Percentiles rank a stretch among this genome's conserved stretches.
These are phyloP conservation scores for Ophioceras dolichostomum DNA, from an alignment of 2,329 filamentous ascomycete genomes.

Conservation along the genomic window DNA sequence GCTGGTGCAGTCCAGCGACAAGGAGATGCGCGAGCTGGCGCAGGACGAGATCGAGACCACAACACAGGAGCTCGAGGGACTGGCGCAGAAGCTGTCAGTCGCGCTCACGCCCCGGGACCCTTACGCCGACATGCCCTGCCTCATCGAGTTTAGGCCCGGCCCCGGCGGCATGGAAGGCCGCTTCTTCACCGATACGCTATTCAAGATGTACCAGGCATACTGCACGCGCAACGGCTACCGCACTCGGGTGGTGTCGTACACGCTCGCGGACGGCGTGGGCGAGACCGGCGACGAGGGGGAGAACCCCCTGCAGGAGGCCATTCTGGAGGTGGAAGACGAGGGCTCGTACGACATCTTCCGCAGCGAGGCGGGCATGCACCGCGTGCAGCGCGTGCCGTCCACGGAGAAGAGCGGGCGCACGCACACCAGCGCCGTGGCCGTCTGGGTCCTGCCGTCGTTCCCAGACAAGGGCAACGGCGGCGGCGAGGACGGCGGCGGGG, in stretches of 20 bases:
- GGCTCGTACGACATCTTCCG: slow-evolving; percentile 75
- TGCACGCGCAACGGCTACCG: slow-evolving; percentile 59
- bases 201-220: slow-evolving; percentile 74
- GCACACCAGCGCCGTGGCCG: slow-evolving; percentile 84
- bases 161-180: slow-evolving; percentile 86
- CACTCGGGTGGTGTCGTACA: slow-evolving; percentile 64
- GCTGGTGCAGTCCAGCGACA: slow-evolving; percentile 39
- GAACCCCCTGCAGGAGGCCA: slow-evolving; percentile 67
- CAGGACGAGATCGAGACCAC: slow-evolving; percentile 69
- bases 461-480: slow-evolving; percentile 41
- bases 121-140: slow-evolving; percentile 79
- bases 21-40: slow-evolving; percentile 66
- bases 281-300: slow-evolving; percentile 44
- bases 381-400: slow-evolving; percentile 83
- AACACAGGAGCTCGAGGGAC: slow-evolving; percentile 42
- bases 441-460: slow-evolving; percentile 84
- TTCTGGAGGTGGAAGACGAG: slow-evolving; percentile 66
- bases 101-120: slow-evolving; percentile 79
- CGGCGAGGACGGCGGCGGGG: slow-evolving; percentile 21
- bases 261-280: slow-evolving; percentile 55
- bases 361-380: slow-evolving; percentile 85
- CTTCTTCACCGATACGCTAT: slow-evolving; percentile 75
- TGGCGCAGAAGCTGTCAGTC: slow-evolving; percentile 58
- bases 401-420: slow-evolving; percentile 87
- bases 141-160: slow-evolving; percentile 85